Percentiles rank a stretch among this genome's conserved stretches.
Evolutionary conservation across 1,284 basidiomycete genomes (phyloP).

Genomic region (Melampsora medusae): DNA sequence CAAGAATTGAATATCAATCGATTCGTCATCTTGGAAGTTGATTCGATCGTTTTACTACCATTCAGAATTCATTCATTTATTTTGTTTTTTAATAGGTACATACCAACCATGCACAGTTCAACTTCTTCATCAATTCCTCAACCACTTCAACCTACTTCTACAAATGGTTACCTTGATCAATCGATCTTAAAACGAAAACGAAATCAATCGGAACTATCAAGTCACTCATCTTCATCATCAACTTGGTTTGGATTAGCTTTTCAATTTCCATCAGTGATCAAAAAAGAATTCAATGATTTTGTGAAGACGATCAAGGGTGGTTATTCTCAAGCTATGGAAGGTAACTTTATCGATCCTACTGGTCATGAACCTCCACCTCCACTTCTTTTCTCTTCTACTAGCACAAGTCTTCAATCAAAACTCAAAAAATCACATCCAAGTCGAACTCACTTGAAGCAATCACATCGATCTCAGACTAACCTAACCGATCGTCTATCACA

Average conservation of each 20-base stretch:
- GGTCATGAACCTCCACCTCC: background rate
- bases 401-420: background rate
- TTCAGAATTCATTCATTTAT: no score
- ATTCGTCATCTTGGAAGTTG: no score
- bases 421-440: background rate
- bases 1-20: no score
- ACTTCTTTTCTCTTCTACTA: background rate
- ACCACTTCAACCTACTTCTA: background rate
- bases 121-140: background rate
- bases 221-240: background rate
- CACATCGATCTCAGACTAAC: background rate
- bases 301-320: slow-evolving; percentile 35
- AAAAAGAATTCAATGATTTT: slow-evolving; percentile 43
- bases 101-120: no score
- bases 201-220: slow-evolving; percentile 7
- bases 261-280: slow-evolving; percentile 41
- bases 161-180: background rate
- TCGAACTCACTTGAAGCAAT: background rate
- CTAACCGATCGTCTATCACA: background rate
- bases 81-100: no score
- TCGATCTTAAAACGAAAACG: slow-evolving; percentile 36
- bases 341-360: background rate
- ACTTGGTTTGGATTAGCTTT: slow-evolving; percentile 41
- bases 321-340: background rate
- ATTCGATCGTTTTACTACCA: no score